Conservation (phyloP, 176 grass and related monocot species). For the Saccharum officinarum region DNA sequence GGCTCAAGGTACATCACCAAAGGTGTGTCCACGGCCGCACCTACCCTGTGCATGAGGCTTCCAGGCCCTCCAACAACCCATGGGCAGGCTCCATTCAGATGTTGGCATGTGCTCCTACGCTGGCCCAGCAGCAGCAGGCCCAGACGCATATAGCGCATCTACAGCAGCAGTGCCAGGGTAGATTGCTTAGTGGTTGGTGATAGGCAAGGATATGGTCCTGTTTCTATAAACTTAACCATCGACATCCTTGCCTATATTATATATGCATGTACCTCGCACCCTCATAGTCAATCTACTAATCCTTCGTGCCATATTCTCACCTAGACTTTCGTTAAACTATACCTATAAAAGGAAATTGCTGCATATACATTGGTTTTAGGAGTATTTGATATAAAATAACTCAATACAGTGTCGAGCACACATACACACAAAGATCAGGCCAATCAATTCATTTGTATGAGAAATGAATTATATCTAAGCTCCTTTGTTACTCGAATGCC, state of each 20-base stretch:
- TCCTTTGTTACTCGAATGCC: not conserved
- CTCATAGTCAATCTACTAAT: not conserved
- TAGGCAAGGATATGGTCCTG: not conserved
- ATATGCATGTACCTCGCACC: not conserved
- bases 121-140: no score
- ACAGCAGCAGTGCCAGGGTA: no score
- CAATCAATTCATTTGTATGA: not conserved
- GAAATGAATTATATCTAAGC: not conserved
- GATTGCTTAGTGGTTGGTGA: not conserved
- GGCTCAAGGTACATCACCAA: not conserved
- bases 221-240: not conserved
- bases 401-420: not conserved
- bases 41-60: not conserved
- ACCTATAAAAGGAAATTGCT: not conserved
- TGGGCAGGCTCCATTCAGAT: not conserved
- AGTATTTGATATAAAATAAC: not conserved
- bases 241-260: not conserved
- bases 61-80: not conserved
- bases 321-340: not conserved
- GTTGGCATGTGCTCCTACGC: not conserved
- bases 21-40: not conserved
- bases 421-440: not conserved
- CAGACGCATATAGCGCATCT: not conserved
- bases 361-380: not conserved
- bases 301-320: not conserved